Percentiles rank a stretch among this genome's conserved stretches.
phyloP scores from a whole-genome alignment of 345 rosid species.

The Gossypium anomalum region DNA sequence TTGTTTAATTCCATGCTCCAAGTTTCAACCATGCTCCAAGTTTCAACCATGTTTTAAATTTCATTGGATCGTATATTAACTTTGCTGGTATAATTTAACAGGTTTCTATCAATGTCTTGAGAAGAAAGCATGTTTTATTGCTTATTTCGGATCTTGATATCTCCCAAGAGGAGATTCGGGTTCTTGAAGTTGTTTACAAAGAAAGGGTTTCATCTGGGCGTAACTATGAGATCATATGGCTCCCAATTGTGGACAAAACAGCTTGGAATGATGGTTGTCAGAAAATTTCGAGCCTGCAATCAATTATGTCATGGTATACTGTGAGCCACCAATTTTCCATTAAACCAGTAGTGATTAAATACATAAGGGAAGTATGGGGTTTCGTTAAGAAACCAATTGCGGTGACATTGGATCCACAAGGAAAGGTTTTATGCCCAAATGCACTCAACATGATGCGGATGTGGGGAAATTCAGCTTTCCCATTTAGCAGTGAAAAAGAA shows the following conservation, averaged over 20 bases:
- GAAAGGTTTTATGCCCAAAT: conserved; percentile 57
- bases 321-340: conserved; percentile 50
- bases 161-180: conserved; percentile 27
- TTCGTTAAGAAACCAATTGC: conserved; percentile 57
- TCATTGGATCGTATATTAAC: neutral
- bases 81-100: conserved; percentile 20
- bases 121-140: conserved; percentile 65
- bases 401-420: conserved; percentile 76
- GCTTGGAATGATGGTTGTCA: conserved; percentile 23
- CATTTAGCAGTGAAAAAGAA: conserved; percentile 59
- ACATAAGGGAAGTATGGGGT: conserved; percentile 62
- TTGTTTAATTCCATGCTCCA: neutral
- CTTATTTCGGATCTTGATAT: conserved; percentile 51
- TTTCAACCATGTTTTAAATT: neutral
- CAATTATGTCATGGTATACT: conserved; percentile 66
- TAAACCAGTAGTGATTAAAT: conserved; percentile 44
- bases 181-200: conserved; percentile 22
- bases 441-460: conserved; percentile 89
- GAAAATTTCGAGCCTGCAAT: conserved; percentile 31
- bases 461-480: conserved; percentile 64
- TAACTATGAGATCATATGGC: conserved; percentile 41
- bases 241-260: conserved; percentile 36
- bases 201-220: neutral
- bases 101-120: conserved; percentile 63
- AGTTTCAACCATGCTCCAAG: neutral